phyloP scores from a whole-genome alignment of 164 flowering plant genomes.

The Nymphaea colorata region DNA sequence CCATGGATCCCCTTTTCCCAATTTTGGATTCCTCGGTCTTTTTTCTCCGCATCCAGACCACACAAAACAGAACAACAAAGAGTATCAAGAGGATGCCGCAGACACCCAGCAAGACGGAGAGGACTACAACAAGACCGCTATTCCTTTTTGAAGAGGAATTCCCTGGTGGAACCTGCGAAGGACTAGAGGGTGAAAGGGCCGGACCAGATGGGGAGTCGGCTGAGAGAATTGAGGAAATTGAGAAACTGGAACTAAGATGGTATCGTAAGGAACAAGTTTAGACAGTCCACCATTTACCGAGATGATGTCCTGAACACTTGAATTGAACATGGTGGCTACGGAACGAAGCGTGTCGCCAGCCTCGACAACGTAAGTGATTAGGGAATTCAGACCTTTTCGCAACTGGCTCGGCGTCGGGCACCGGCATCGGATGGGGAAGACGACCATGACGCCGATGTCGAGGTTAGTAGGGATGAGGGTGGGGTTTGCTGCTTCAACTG shows the following conservation, averaged over 20 bases:
- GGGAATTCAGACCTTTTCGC: slow-evolving; percentile 21
- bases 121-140: not conserved
- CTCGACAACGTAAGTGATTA: slow-evolving; percentile 60
- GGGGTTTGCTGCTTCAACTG: slow-evolving; percentile 62
- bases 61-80: slow-evolving; percentile 22
- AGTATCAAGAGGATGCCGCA: slow-evolving; percentile 22
- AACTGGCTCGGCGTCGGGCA: slow-evolving; percentile 47
- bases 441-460: slow-evolving; percentile 23
- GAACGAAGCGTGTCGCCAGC: slow-evolving; percentile 42
- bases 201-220: slow-evolving; percentile 15
- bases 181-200: slow-evolving; percentile 8
- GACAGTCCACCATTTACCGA: slow-evolving; percentile 32
- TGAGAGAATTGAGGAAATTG: slow-evolving; percentile 40
- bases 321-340: slow-evolving; percentile 38
- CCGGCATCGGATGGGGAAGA: slow-evolving; percentile 72
- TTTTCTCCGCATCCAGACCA: slow-evolving; percentile 12
- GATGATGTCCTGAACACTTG: slow-evolving; percentile 16
- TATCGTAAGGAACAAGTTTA: slow-evolving; percentile 15
- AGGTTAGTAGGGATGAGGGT: slow-evolving; percentile 37
- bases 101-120: not conserved
- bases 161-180: not conserved
- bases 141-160: not conserved
- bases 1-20: slow-evolving; percentile 12
- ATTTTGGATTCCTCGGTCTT: slow-evolving; percentile 5
- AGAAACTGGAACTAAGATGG: slow-evolving; percentile 61